phyloP scores from a whole-genome alignment of 495 filamentous ascomycete species.

The Xeromyces bisporus region DNA sequence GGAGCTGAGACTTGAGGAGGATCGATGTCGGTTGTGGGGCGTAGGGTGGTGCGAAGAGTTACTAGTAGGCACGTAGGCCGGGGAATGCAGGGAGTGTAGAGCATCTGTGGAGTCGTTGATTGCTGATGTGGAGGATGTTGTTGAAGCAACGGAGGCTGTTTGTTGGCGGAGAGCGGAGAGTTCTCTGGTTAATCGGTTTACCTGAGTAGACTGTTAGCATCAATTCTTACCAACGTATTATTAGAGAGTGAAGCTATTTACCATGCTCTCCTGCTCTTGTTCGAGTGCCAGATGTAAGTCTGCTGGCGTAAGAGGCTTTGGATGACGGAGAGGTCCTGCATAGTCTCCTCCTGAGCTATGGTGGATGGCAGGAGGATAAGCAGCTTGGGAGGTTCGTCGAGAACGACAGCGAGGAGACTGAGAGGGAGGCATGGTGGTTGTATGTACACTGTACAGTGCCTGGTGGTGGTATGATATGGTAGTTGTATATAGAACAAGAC shows the following conservation, averaged over 20 bases:
- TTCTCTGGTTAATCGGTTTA: conserved; percentile 82
- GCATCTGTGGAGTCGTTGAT: conserved; percentile 36
- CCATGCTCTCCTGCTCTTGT: conserved; percentile 89
- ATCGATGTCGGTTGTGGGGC: conserved; percentile 44
- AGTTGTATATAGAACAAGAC: not conserved
- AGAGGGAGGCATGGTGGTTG: conserved; percentile 26
- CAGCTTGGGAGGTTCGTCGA: conserved; percentile 29
- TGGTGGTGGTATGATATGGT: not conserved
- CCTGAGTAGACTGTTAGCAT: conserved; percentile 27
- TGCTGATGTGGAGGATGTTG: conserved; percentile 54
- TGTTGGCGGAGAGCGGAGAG: conserved; percentile 64
- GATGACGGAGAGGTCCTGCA: conserved; percentile 57
- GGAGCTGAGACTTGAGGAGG: conserved; percentile 43
- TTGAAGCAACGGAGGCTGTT: conserved; percentile 67
- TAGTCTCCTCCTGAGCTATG: conserved; percentile 28
- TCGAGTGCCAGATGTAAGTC: conserved; percentile 77
- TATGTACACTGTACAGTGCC: conserved; percentile 9
- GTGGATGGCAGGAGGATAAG: conserved; percentile 27
- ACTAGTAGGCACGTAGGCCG: conserved; percentile 14
- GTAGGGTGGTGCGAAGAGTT: conserved; percentile 36
- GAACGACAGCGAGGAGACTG: conserved; percentile 28
- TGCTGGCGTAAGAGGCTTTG: conserved; percentile 66
- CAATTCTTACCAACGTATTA: conserved; percentile 2
- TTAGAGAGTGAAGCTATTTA: conserved; percentile 21
- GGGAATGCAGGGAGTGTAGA: conserved; percentile 15